phyloP scores from a whole-genome alignment of 768 basidiomycete species.

The Phaeotremella skinneri region DNA sequence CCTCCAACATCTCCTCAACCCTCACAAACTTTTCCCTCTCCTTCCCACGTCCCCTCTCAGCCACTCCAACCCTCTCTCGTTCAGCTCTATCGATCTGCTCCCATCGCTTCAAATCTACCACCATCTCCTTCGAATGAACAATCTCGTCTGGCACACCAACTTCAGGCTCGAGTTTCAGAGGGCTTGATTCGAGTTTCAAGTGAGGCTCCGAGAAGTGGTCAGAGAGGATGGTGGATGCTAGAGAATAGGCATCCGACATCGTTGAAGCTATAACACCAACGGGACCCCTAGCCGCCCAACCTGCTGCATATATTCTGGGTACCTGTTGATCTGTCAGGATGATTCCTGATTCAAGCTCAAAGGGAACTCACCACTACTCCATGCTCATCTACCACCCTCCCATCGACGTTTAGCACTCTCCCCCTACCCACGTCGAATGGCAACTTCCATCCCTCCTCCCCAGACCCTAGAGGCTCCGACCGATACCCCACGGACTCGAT shows the following conservation, averaged over 20 bases:
- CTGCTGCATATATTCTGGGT: conserved; percentile 75
- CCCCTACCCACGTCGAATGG: conserved; percentile 52
- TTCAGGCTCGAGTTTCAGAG: conserved; percentile 50
- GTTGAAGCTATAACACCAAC: conserved; percentile 87
- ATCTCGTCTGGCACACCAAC: conserved; percentile 56
- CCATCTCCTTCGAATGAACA: conserved; percentile 51
- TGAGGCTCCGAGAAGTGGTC: conserved; percentile 56
- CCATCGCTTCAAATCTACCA: conserved; percentile 74
- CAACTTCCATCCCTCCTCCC: conserved; percentile 30
- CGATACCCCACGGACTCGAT: conserved; percentile 86
- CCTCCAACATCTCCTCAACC: conserved; percentile 53
- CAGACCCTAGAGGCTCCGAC: conserved; percentile 58
- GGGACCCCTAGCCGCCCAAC: conserved; percentile 90
- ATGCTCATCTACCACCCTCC: conserved; percentile 49
- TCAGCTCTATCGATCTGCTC: conserved; percentile 71
- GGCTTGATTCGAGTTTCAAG: neutral
- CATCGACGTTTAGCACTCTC: conserved; percentile 55
- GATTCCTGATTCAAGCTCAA: neutral
- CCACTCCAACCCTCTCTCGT: conserved; percentile 38
- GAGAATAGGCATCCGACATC: conserved; percentile 84
- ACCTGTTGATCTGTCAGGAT: conserved; percentile 41
- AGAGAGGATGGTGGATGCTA: conserved; percentile 67
- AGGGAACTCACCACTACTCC: conserved; percentile 47
- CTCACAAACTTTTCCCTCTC: conserved; percentile 53
- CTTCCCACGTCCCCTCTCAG: conserved; percentile 58